Evolutionary conservation across 768 basidiomycete species (phyloP).

Genomic region (Termitomyces sp.): DNA sequence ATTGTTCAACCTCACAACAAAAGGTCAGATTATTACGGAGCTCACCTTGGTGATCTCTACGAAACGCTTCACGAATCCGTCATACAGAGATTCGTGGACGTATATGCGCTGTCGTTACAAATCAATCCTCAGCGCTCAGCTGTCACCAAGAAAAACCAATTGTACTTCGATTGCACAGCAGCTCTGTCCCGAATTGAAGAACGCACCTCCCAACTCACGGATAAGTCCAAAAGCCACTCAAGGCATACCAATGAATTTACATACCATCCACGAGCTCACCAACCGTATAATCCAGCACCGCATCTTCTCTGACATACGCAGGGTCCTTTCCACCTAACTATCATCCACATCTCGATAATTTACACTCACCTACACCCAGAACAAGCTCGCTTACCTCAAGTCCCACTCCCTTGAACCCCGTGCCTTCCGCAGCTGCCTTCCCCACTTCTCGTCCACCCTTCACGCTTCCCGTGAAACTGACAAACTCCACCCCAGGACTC

Average conservation of each 20-base stretch:
- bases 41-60: conserved; percentile 69
- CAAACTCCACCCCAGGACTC: conserved; percentile 68
- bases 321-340: conserved; percentile 97
- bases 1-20: background rate
- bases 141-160: background rate
- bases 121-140: background rate
- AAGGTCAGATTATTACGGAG: background rate
- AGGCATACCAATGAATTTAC: conserved; percentile 6
- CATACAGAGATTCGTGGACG: conserved; percentile 82
- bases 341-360: background rate
- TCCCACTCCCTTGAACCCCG: conserved; percentile 80
- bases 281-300: conserved; percentile 76
- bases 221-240: background rate
- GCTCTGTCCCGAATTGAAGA: conserved; percentile 98
- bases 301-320: conserved; percentile 88
- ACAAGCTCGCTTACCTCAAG: conserved; percentile 55
- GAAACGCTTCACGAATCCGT: conserved; percentile 69
- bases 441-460: conserved; percentile 70
- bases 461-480: conserved; percentile 89
- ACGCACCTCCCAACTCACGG: conserved; percentile 49
- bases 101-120: conserved; percentile 67
- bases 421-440: conserved; percentile 55
- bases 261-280: conserved; percentile 87
- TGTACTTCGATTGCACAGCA: conserved; percentile 88
- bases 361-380: background rate